Evolutionary conservation across 2,329 filamentous ascomycete species (phyloP).

Genomic region (Cladosporium halotolerans): DNA sequence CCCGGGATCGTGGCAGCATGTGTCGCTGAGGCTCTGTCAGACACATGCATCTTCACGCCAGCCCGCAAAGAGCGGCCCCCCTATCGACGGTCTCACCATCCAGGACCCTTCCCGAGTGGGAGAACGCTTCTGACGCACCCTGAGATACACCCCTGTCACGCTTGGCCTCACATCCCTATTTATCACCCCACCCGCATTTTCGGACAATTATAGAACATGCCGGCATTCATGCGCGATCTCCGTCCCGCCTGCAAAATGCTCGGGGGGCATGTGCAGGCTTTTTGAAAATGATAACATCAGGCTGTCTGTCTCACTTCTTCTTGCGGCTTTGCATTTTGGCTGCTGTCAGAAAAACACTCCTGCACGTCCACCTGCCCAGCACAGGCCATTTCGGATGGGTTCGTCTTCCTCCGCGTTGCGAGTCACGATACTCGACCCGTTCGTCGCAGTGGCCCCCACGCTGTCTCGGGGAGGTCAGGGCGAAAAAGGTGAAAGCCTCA

Average conservation of each 20-base stretch:
- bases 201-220: constrained; percentile 4
- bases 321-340: no score
- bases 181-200: neutral
- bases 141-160: constrained; percentile 1
- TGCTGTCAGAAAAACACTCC: neutral
- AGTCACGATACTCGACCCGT: neutral
- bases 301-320: no score
- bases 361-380: neutral
- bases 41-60: constrained; percentile 4
- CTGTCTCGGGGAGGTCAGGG: neutral
- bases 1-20: no score
- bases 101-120: no score
- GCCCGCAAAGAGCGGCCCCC: no score
- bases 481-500: no score
- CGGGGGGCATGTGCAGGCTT: constrained; percentile 2
- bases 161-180: constrained; percentile 10
- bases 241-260: constrained; percentile 1
- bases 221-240: constrained; percentile 1
- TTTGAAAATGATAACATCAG: neutral
- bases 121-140: neutral
- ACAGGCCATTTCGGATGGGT: neutral
- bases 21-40: neutral
- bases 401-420: neutral
- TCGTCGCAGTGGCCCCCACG: constrained; percentile 3
- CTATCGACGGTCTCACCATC: no score